A percentile compares a stretch with the other conserved stretches of the same genome.
phyloP scores from a whole-genome alignment of 2,329 filamentous ascomycete genomes.

The Diaporthe eres region DNA sequence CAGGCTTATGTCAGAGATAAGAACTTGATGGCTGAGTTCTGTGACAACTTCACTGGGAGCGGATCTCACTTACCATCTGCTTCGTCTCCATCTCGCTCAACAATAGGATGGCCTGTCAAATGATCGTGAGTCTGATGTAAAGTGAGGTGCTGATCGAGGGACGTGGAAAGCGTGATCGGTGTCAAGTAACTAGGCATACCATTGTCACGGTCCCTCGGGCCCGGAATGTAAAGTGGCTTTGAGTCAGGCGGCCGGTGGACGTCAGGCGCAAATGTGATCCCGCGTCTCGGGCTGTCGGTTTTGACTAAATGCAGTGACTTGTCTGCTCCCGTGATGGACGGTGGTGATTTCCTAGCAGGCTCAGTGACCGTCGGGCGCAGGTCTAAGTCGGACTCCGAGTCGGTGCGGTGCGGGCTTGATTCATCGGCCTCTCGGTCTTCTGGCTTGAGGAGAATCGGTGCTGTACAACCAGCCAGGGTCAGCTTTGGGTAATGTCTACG shows the following conservation, averaged over 20 bases:
- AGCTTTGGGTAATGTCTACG: background rate
- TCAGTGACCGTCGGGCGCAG: conserved; percentile 12
- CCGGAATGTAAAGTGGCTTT: conserved; percentile 43
- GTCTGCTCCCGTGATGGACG: background rate
- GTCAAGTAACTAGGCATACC: too few species aligned
- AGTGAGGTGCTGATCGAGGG: background rate
- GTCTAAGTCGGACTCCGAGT: conserved; percentile 11
- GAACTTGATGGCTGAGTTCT: background rate
- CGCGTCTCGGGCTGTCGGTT: conserved; percentile 10
- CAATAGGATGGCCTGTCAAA: conserved; percentile 19
- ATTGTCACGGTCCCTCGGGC: conserved; percentile 36
- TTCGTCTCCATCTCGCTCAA: conserved; percentile 15
- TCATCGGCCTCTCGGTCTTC: background rate
- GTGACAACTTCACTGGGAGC: background rate
- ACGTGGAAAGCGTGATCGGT: background rate
- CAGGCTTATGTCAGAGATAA: background rate
- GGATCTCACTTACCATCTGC: conserved; percentile 1
- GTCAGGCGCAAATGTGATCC: conserved; percentile 3
- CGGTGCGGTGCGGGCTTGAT: background rate
- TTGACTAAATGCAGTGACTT: conserved; percentile 7
- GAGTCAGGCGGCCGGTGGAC: conserved; percentile 4
- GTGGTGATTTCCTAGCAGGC: conserved; percentile 10
- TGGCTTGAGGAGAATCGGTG: conserved; percentile 13
- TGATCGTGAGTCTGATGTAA: background rate
- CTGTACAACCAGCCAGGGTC: background rate